Evolutionary conservation across 2,329 filamentous ascomycete genomes (phyloP), one percentile per base, ranked within the genome.

Genomic region (Ceratocystis cacaofunesta): DNA sequence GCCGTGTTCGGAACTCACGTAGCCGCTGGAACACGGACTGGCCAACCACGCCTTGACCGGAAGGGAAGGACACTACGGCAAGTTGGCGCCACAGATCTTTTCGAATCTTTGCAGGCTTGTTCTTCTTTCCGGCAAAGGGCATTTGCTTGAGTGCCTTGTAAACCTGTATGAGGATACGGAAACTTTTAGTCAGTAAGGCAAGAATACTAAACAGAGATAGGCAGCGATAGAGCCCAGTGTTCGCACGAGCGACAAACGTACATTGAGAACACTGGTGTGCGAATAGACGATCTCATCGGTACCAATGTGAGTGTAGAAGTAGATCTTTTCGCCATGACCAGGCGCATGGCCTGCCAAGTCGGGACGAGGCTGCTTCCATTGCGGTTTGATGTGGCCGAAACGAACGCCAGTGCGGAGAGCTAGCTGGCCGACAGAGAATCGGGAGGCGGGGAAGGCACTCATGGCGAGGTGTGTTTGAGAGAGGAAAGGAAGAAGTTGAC

Each of bases 31-130:
- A 87, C 57, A 83, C 81, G 63, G 78, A 81, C 36, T 80, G 81
- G 28, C 85, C 85, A 15, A 85, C 76, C 30, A 75, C 72, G 67
- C 80, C 80, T 48, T 77, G 74, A 55, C 80, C 81, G 57, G 74
- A 68, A 55, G 79, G 79, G 72, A 88, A 84, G 71, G 80, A 75
- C 68, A 88, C 81, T 68, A 80, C 74, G 62, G 83, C 84, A 70
- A 87, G 75, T 5, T 82, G 82, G 43, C 76, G 75, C 85, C 86
- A 88, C 74, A 84, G 82, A 75, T 88, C 85, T 73, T 84, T 86
- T 67, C 85, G 83, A 48, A 88, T 76, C 70, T 82, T 83, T 64
- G 80, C 73, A 1, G 84, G 84, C 69, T 82, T 81, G 60, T 82
- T 79, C 74, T 88, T 87, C 73, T 87, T 88, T 74, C 85, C 85